Conservation (phyloP, 768 basidiomycete species). For the Collybiopsis luxurians region DNA sequence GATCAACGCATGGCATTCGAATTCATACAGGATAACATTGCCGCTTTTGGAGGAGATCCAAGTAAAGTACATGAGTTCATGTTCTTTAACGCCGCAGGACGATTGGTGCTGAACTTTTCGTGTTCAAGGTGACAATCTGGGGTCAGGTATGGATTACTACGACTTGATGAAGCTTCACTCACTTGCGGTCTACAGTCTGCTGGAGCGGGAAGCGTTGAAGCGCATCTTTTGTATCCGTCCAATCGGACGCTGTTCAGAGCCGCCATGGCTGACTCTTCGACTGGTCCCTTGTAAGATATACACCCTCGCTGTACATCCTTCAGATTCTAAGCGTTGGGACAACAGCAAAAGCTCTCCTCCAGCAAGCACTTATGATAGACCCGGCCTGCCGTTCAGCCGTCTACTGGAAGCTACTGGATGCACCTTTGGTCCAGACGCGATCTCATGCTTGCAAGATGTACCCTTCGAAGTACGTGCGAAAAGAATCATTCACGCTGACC, state of each 20-base stretch:
- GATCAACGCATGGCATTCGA: constrained; percentile 59
- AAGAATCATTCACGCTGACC: not conserved
- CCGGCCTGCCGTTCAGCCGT: constrained; percentile 48
- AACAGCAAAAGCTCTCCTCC: constrained; percentile 49
- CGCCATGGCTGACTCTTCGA: constrained; percentile 50
- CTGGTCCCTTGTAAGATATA: constrained; percentile 48
- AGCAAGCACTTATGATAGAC: constrained; percentile 44
- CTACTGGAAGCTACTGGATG: constrained; percentile 47
- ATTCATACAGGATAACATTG: constrained; percentile 67
- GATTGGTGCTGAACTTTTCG: not conserved
- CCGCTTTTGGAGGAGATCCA: constrained; percentile 62
- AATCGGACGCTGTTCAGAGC: constrained; percentile 42
- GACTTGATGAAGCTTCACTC: not conserved
- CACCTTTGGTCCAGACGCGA: constrained; percentile 30
- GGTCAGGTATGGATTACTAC: constrained; percentile 37
- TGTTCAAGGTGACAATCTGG: constrained; percentile 50
- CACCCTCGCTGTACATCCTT: not conserved
- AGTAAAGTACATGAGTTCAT: constrained; percentile 38
- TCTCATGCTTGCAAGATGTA: constrained; percentile 44
- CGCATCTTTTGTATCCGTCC: constrained; percentile 45
- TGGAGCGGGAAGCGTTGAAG: constrained; percentile 48
- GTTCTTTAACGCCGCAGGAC: not conserved
- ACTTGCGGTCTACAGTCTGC: constrained; percentile 35
- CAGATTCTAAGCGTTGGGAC: not conserved
- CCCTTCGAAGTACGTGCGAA: constrained; percentile 43